A percentile compares a stretch with the other conserved stretches of the same genome.
These are phyloP conservation scores for Chytriomyces sp. DNA, from an alignment of 192 early-diverging fungal species.

Conservation along the genomic window DNA sequence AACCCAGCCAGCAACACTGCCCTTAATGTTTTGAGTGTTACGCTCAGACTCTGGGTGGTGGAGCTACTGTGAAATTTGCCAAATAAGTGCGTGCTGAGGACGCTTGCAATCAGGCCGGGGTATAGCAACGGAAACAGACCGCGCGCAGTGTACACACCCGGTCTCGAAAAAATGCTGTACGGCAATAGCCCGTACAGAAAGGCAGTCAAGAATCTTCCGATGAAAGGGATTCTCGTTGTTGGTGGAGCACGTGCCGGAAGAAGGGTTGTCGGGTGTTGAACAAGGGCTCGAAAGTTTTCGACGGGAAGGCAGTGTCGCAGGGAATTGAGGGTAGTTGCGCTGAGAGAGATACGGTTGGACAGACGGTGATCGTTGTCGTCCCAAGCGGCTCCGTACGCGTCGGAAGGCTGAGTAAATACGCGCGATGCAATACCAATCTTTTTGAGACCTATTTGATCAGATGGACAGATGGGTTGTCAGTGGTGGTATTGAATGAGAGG, in stretches of 20 bases:
- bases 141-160: constrained; percentile 14
- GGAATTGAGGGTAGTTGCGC: constrained; percentile 17
- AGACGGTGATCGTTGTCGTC: constrained; percentile 27
- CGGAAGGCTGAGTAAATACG: constrained; percentile 15
- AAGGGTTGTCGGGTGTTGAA: constrained; percentile 21
- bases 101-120: constrained; percentile 12
- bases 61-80: constrained; percentile 9
- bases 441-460: not conserved
- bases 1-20: constrained; percentile 27
- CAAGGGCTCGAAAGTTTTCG: constrained; percentile 28
- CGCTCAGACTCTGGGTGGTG: constrained; percentile 21
- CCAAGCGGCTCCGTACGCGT: constrained; percentile 29
- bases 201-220: constrained; percentile 26
- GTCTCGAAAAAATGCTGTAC: constrained; percentile 7
- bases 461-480: too few species aligned
- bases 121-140: constrained; percentile 13
- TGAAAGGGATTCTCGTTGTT: constrained; percentile 7
- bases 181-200: constrained; percentile 16
- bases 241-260: constrained; percentile 4
- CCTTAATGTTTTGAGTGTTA: constrained; percentile 24
- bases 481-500: too few species aligned
- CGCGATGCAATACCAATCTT: constrained; percentile 21
- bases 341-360: constrained; percentile 15
- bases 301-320: constrained; percentile 28
- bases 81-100: constrained; percentile 21